Conservation (phyloP, 2,329 filamentous ascomycete species). For the Cordyceps cateniannulata region DNA sequence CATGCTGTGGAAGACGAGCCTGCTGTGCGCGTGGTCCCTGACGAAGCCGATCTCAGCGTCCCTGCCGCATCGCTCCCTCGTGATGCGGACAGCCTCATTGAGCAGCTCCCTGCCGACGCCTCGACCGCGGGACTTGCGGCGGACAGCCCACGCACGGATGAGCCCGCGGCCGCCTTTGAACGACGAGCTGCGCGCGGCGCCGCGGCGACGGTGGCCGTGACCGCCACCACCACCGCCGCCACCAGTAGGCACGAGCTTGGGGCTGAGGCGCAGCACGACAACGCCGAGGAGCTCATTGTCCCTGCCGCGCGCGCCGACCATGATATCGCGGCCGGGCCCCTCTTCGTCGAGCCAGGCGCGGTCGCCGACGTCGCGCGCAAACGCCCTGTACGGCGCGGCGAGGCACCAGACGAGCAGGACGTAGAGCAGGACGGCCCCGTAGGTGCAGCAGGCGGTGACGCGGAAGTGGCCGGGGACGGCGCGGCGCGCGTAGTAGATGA, state of each 20-base stretch:
- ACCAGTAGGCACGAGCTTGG: constrained; percentile 22
- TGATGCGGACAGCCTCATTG: constrained; percentile 62
- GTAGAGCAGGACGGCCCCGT: constrained; percentile 11
- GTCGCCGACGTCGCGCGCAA: constrained; percentile 13
- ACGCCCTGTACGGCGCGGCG: constrained; percentile 27
- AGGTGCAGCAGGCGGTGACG: constrained; percentile 8
- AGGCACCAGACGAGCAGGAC: constrained; percentile 21
- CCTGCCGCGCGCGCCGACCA: constrained; percentile 63
- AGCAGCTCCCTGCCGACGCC: constrained; percentile 69
- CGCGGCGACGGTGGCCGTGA: constrained; percentile 10
- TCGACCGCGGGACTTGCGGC: constrained; percentile 58
- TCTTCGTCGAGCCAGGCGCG: constrained; percentile 11
- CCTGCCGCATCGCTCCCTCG: constrained; percentile 61
- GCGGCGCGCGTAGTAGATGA: constrained; percentile 28
- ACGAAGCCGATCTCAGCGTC: constrained; percentile 67
- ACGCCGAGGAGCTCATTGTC: constrained; percentile 60
- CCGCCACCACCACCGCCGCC: constrained; percentile 2
- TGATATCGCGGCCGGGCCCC: constrained; percentile 38
- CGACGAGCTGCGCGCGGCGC: constrained; percentile 24
- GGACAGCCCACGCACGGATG: constrained; percentile 78
- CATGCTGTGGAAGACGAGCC: constrained; percentile 52
- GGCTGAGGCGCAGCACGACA: constrained; percentile 60
- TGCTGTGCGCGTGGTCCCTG: constrained; percentile 68
- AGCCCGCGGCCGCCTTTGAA: constrained; percentile 57
- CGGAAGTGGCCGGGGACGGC: constrained; percentile 10